These are phyloP conservation scores for Leccinum disarticulatum DNA, from an alignment of 768 basidiomycete genomes.

Conservation along the genomic window DNA sequence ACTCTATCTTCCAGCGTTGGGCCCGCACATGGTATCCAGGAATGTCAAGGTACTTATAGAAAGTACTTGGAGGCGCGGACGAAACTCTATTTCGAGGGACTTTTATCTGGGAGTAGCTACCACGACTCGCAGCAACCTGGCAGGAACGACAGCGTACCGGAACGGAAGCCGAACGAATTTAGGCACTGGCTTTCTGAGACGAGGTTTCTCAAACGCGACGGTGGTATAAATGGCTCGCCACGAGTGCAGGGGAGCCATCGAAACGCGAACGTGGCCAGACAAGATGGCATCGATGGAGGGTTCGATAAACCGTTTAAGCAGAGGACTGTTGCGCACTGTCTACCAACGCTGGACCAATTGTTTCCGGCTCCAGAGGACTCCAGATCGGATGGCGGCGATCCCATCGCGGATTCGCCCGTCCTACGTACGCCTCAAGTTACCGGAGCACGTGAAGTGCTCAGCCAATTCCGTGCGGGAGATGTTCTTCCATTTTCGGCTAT, in stretches of 20 bases:
- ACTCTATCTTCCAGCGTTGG: slow-evolving; percentile 50
- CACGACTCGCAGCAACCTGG: slow-evolving; percentile 14
- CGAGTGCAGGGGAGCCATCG: slow-evolving; percentile 9
- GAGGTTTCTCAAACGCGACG: slow-evolving; percentile 24
- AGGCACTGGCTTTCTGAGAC: slow-evolving; percentile 34
- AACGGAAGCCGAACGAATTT: slow-evolving; percentile 27
- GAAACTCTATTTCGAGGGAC: slow-evolving; percentile 47
- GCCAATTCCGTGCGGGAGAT: slow-evolving; percentile 16
- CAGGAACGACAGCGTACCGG: slow-evolving; percentile 9
- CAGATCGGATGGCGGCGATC: slow-evolving; percentile 3
- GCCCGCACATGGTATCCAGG: slow-evolving; percentile 45
- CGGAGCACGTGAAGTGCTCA: slow-evolving; percentile 9
- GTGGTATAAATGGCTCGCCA: slow-evolving; percentile 11
- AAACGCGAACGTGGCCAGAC: slow-evolving; percentile 16
- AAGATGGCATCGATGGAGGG: slow-evolving; percentile 5
- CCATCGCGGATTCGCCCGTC: slow-evolving; percentile 30
- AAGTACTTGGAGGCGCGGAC: slow-evolving; percentile 50
- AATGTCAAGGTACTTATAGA: slow-evolving; percentile 52
- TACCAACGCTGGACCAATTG: slow-evolving; percentile 26
- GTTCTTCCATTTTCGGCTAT: slow-evolving; percentile 8
- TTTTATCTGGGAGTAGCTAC: slow-evolving; percentile 25
- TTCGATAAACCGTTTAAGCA: slow-evolving; percentile 8
- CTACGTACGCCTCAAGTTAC: slow-evolving; percentile 15
- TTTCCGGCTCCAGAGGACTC: slow-evolving; percentile 19
- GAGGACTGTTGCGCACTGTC: slow-evolving; percentile 9